phyloP scores from a whole-genome alignment of 192 early-diverging fungal genomes.

The Geranomyces michiganensis region DNA sequence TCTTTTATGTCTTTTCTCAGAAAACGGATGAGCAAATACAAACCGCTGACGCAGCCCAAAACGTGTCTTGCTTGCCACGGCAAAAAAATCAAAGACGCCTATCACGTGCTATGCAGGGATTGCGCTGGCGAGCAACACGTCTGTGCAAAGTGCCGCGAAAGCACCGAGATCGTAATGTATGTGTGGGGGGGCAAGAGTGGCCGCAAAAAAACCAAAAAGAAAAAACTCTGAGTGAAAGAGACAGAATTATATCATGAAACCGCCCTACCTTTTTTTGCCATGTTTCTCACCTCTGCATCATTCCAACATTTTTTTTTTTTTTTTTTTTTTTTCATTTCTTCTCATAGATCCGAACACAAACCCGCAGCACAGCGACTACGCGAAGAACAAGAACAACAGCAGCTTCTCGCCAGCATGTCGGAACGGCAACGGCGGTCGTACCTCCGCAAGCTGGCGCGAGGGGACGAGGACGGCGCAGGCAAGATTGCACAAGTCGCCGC shows the following conservation, averaged over 20 bases:
- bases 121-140: slow-evolving; percentile 81
- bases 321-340: too few species aligned
- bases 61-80: slow-evolving; percentile 81
- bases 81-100: slow-evolving; percentile 88
- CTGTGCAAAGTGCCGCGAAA: slow-evolving; percentile 90
- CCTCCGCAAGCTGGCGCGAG: slow-evolving; percentile 77
- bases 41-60: slow-evolving; percentile 88
- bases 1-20: slow-evolving; percentile 44
- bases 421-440: slow-evolving; percentile 85
- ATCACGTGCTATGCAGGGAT: slow-evolving; percentile 89
- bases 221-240: background rate
- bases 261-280: too few species aligned
- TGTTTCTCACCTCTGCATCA: background rate
- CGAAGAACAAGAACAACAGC: slow-evolving; percentile 76
- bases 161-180: slow-evolving; percentile 60
- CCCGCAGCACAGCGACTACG: slow-evolving; percentile 66
- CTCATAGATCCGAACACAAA: slow-evolving; percentile 33
- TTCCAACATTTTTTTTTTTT: too few species aligned
- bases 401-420: slow-evolving; percentile 68
- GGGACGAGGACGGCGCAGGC: slow-evolving; percentile 64
- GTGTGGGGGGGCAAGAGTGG: too few species aligned
- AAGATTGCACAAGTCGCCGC: slow-evolving; percentile 37
- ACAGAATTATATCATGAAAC: background rate
- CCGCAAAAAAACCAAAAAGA: background rate
- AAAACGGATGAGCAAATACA: slow-evolving; percentile 97